Evolutionary conservation across 2,329 filamentous ascomycete species (phyloP), one percentile per base, ranked within the genome.

Genomic region (Nemania serpens): DNA sequence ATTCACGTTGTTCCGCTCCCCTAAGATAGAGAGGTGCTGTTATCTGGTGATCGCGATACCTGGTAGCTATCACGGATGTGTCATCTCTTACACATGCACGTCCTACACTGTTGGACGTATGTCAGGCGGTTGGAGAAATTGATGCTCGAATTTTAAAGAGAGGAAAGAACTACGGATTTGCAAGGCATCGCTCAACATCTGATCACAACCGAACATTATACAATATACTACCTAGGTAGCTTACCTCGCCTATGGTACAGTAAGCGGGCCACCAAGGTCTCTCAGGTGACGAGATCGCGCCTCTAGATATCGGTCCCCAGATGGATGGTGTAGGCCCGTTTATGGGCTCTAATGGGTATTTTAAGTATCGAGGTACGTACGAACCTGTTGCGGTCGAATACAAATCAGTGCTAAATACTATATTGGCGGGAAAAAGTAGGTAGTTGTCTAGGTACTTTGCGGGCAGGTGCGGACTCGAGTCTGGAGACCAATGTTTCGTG

Each of bases 391-490:
- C 46, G 46, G 22, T 15, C 25, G 46, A 48, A 48, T 48, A 18
- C 46, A 48, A 48, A 43, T 43, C 50, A 42, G 34, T 48, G 25
- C 11, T 48, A 25, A 13, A 15, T 29, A 46, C 5, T 5, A 6
- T 46, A 46, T 20, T n/a, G n/a, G n/a, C 17, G 4, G 17, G 15
- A 5, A 17, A 20, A 17, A 39, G 36, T 5, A 17, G 4, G n/a
- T 43, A 48, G 6, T 3, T n/a, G n/a, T n/a, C n/a, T 17, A 33
- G 25, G 29, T 20, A 2, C n/a, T 50, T 50, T 58, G 58, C 58
- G 61, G 61, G 52, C 51, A 52, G 22, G 49, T 63, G 58, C 61
- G 58, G 58, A 18, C 59, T 60, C 43, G 54, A 41, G 46, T 37
- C 53, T 58, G 29, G 56, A 52, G 39, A 49, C 20, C 18, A 29